Conservation (phyloP, 2,329 filamentous ascomycete genomes). For the Cytospora paraplurivora region DNA sequence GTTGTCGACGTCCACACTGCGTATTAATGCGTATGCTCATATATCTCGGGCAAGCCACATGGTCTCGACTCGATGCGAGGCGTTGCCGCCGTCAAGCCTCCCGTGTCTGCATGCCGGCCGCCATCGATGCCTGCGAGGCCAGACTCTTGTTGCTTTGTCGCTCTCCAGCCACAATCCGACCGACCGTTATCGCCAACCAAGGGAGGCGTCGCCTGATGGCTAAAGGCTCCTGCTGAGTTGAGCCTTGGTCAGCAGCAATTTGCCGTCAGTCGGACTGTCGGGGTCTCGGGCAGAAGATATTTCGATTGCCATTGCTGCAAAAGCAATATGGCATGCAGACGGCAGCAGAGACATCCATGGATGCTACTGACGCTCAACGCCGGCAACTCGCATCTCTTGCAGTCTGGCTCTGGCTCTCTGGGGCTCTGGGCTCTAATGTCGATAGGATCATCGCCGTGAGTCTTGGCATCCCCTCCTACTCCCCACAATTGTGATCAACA, state of each 20-base stretch:
- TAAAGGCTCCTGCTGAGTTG: slow-evolving; percentile 1
- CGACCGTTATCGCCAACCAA: neutral
- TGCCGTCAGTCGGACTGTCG: neutral
- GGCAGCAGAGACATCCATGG: neutral
- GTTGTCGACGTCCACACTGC: slow-evolving; percentile 11
- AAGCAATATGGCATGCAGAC: slow-evolving; percentile 9
- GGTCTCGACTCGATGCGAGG: slow-evolving; percentile 8
- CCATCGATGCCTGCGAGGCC: neutral
- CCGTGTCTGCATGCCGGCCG: slow-evolving; percentile 7
- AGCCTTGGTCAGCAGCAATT: slow-evolving; percentile 15
- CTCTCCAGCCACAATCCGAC: neutral
- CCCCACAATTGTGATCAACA: no score
- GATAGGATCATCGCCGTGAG: neutral
- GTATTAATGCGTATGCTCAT: slow-evolving; percentile 14
- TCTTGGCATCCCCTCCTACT: neutral
- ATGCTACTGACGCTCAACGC: neutral
- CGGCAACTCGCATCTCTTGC: neutral
- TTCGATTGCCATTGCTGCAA: slow-evolving; percentile 4
- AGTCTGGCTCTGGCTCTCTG: neutral
- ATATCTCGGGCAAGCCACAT: slow-evolving; percentile 29
- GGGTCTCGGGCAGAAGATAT: neutral
- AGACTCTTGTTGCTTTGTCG: neutral
- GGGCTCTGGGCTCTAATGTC: neutral
- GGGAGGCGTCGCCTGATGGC: slow-evolving; percentile 8
- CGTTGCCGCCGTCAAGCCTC: slow-evolving; percentile 16